These are phyloP conservation scores for Saturnispora silvae DNA, from an alignment of 805 yeast species.

Conservation along the genomic window DNA sequence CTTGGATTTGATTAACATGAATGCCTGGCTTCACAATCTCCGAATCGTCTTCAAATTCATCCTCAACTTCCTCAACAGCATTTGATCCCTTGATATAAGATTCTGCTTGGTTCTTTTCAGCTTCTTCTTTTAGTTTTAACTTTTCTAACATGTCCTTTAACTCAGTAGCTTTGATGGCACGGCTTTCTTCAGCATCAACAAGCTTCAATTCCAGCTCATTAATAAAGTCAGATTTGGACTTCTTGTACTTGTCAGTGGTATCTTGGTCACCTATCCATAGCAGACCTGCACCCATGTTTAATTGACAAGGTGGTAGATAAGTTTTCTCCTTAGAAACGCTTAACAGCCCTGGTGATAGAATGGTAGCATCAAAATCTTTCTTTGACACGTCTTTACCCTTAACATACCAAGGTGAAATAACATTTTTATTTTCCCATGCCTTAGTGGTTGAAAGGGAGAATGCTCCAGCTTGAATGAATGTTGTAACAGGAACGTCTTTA, in stretches of 20 bases:
- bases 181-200: conserved; percentile 21
- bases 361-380: conserved; percentile 45
- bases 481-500: conserved; percentile 70
- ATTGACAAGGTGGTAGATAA: conserved; percentile 63
- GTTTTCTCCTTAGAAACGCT: conserved; percentile 43
- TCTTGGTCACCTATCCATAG: conserved; percentile 61
- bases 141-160: conserved; percentile 23
- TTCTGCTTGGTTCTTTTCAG: conserved; percentile 5
- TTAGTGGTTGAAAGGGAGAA: conserved; percentile 70
- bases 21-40: conserved; percentile 12
- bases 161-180: conserved; percentile 20
- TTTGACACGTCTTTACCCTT: conserved; percentile 59
- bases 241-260: conserved; percentile 29
- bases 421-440: conserved; percentile 83
- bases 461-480: conserved; percentile 83
- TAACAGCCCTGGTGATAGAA: conserved; percentile 54
- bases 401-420: conserved; percentile 82
- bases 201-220: conserved; percentile 22
- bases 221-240: conserved; percentile 17
- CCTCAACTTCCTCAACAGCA: neutral
- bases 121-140: conserved; percentile 14
- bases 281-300: conserved; percentile 85
- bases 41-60: neutral
- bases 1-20: conserved; percentile 21
- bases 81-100: neutral